These are phyloP conservation scores for Leccinum cinnamomeum DNA, from an alignment of 1,284 basidiomycete species.

Conservation along the genomic window DNA sequence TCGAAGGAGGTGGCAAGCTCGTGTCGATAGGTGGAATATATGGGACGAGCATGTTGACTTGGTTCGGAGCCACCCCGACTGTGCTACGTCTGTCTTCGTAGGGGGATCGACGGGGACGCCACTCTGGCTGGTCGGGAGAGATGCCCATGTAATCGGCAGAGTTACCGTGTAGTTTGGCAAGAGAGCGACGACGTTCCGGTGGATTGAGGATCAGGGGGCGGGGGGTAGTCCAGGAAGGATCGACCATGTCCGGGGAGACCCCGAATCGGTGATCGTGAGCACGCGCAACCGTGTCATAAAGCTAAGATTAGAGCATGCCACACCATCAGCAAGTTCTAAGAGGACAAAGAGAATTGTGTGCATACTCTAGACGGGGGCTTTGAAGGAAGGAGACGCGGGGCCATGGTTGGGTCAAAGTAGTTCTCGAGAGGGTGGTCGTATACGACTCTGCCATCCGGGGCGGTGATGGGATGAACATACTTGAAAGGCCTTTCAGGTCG, in stretches of 20 bases:
- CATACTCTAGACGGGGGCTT: conserved; percentile 19
- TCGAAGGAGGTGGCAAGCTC: conserved; percentile 19
- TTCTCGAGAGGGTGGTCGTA: conserved; percentile 29
- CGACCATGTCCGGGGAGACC: conserved; percentile 12
- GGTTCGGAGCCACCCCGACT: conserved; percentile 24
- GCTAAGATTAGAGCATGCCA: conserved; percentile 13
- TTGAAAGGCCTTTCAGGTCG: conserved; percentile 15
- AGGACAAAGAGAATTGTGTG: background rate
- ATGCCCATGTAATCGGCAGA: conserved; percentile 30
- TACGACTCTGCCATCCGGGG: conserved; percentile 16
- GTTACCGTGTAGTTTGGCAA: conserved; percentile 13
- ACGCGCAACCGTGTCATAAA: conserved; percentile 32
- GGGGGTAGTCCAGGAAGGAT: conserved; percentile 17
- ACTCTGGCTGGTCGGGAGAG: conserved; percentile 21
- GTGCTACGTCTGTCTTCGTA: conserved; percentile 28
- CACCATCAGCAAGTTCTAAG: background rate
- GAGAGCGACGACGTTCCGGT: conserved; percentile 18
- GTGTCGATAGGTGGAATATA: conserved; percentile 27
- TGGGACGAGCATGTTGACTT: conserved; percentile 30
- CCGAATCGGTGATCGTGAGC: conserved; percentile 26
- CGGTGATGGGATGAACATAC: conserved; percentile 10
- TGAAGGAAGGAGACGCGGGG: conserved; percentile 14
- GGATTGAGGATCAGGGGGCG: conserved; percentile 12
- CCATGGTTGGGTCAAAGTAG: conserved; percentile 28
- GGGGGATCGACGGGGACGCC: conserved; percentile 27